Conservation (phyloP, 106 monocot species). For the Triglochin maritima region DNA sequence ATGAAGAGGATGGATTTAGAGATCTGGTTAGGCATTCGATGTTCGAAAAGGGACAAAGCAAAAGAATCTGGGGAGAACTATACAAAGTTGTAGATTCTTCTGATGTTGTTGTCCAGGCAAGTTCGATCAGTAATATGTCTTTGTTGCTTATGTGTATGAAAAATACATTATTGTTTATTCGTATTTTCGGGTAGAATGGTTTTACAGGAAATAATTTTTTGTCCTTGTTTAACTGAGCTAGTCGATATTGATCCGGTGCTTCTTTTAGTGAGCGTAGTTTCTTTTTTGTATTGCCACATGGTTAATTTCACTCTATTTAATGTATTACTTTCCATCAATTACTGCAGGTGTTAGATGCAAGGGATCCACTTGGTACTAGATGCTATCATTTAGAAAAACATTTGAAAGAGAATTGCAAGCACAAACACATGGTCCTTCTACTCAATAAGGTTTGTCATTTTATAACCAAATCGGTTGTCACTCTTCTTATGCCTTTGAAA, state of each 20-base stretch:
- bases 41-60: constrained; percentile 99
- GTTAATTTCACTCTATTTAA: not conserved
- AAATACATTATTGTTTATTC: not conserved
- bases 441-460: constrained; percentile 66
- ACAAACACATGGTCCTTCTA: constrained; percentile 89
- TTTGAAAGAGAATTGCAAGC: constrained; percentile 78
- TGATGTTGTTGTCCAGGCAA: constrained; percentile 93
- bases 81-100: constrained; percentile 98
- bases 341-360: constrained; percentile 81
- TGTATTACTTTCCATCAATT: not conserved
- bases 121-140: not conserved
- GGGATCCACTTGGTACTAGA: constrained; percentile 91
- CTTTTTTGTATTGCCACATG: not conserved
- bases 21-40: constrained; percentile 84
- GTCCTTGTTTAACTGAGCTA: not conserved
- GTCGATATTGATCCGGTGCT: not conserved
- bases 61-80: constrained; percentile 95
- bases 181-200: not conserved
- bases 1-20: constrained; percentile 78
- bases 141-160: not conserved
- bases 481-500: not conserved
- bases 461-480: not conserved
- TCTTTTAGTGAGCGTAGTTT: not conserved
- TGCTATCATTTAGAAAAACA: constrained; percentile 91
- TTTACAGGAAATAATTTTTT: not conserved